Evolutionary conservation across 106 monocot species (phyloP).

Genomic region (Vanilla planifolia): DNA sequence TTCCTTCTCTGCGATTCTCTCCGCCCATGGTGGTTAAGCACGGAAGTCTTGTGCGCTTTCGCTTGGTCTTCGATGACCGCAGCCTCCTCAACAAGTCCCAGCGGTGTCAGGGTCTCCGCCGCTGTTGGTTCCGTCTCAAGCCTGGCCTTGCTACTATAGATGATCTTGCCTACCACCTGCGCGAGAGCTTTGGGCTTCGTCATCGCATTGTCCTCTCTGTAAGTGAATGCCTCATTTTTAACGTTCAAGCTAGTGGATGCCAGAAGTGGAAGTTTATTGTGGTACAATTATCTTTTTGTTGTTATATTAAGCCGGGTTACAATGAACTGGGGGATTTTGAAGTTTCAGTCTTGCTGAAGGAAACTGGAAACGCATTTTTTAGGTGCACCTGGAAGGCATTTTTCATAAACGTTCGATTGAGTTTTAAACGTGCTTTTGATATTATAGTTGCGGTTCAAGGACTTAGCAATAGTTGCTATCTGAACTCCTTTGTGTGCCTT

Average conservation of each 20-base stretch:
- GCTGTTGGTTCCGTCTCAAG: slow-evolving; percentile 56
- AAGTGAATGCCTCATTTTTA: slow-evolving; percentile 6
- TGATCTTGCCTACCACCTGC: slow-evolving; percentile 49
- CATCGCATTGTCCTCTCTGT: slow-evolving; percentile 55
- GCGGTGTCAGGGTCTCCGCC: slow-evolving; percentile 36
- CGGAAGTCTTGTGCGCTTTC: slow-evolving; percentile 26
- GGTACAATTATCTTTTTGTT: neutral
- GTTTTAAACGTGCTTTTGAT: too few relatives aligned
- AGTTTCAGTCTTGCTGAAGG: neutral
- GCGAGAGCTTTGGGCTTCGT: slow-evolving; percentile 31
- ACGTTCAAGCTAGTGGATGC: too few relatives aligned
- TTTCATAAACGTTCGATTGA: neutral
- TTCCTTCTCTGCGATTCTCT: neutral
- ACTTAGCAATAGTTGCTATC: too few relatives aligned
- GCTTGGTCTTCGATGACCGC: slow-evolving; percentile 48
- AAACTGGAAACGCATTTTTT: neutral
- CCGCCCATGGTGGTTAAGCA: slow-evolving; percentile 15
- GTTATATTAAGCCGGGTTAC: neutral
- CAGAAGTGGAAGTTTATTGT: too few relatives aligned
- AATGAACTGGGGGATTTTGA: neutral
- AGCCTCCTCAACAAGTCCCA: slow-evolving; percentile 41
- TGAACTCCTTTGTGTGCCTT: too few relatives aligned
- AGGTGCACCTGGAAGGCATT: neutral
- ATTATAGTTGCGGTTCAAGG: too few relatives aligned
- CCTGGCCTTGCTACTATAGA: slow-evolving; percentile 42